These are phyloP conservation scores for Pseudogymnoascus sp. DNA, from an alignment of 2,329 filamentous ascomycete genomes.

Conservation along the genomic window DNA sequence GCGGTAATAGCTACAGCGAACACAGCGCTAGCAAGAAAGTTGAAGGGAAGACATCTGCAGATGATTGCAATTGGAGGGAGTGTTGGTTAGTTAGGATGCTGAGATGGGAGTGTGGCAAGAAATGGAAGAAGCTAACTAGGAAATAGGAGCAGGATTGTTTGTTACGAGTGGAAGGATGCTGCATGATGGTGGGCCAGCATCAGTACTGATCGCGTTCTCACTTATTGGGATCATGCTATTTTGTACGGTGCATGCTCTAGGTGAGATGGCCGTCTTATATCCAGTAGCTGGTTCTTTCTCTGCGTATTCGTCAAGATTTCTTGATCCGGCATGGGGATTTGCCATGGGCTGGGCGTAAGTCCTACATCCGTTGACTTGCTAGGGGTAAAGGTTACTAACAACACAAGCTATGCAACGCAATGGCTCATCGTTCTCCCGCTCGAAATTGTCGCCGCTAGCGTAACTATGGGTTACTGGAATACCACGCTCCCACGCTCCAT, in stretches of 20 bases:
- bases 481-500: constrained; percentile 46
- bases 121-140: constrained; percentile 3
- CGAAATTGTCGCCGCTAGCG: constrained; percentile 74
- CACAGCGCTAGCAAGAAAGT: constrained; percentile 65
- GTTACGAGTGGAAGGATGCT: constrained; percentile 73
- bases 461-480: constrained; percentile 75
- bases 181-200: constrained; percentile 66
- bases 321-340: constrained; percentile 91
- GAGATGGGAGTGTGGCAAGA: not conserved
- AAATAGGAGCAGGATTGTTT: constrained; percentile 70
- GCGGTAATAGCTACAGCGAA: constrained; percentile 60
- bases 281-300: not conserved
- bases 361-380: not conserved
- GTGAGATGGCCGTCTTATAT: constrained; percentile 79
- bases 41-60: constrained; percentile 65
- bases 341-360: constrained; percentile 89
- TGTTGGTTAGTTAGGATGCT: constrained; percentile 50
- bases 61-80: constrained; percentile 59
- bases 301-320: constrained; percentile 61
- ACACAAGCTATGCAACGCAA: constrained; percentile 65
- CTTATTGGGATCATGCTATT: constrained; percentile 84
- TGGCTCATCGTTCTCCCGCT: constrained; percentile 76
- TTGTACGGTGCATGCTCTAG: constrained; percentile 83
- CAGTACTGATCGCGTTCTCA: constrained; percentile 67
- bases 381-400: not conserved